Evolutionary conservation across 208 protist genomes (phyloP).

Genomic region (Leishmania major): DNA sequence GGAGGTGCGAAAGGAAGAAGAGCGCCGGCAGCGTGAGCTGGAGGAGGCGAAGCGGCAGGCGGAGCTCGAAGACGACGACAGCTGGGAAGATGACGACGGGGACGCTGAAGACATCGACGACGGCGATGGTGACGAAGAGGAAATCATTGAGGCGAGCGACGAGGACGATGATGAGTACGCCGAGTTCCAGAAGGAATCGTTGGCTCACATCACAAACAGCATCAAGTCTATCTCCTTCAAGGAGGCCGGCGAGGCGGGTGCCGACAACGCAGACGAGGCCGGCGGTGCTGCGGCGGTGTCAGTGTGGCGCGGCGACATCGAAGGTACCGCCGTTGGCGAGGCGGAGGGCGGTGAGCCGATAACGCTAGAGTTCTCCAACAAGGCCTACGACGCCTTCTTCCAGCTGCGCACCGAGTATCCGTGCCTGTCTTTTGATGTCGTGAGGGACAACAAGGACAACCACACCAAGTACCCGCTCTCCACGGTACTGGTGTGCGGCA

Average conservation of each 20-base stretch:
- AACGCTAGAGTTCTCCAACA: constrained; percentile 83
- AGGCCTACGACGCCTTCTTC: constrained; percentile 91
- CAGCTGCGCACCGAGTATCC: constrained; percentile 91
- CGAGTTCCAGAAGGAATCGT: constrained; percentile 73
- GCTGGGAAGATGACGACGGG: constrained; percentile 40
- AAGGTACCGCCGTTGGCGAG: constrained; percentile 28
- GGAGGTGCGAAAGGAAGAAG: constrained; percentile 46
- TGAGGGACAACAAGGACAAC: constrained; percentile 65
- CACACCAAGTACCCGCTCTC: constrained; percentile 93
- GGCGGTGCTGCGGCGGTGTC: constrained; percentile 28
- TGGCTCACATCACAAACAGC: constrained; percentile 32
- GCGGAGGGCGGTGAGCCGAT: constrained; percentile 18
- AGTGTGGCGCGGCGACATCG: constrained; percentile 34
- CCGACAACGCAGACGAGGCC: constrained; percentile 39
- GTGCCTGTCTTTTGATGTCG: constrained; percentile 86
- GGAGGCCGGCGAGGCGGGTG: constrained; percentile 24
- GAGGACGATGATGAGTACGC: constrained; percentile 82
- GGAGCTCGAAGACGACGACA: constrained; percentile 37
- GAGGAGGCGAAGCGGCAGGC: constrained; percentile 11
- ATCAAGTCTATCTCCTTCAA: constrained; percentile 61
- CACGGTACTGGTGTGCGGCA: constrained; percentile 94
- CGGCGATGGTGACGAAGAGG: constrained; percentile 44
- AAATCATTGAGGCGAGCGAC: constrained; percentile 60
- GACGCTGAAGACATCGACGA: constrained; percentile 39
- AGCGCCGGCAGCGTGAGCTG: constrained; percentile 28